Conservation (phyloP, 208 protist genomes). For the Balamuthia mandrillaris region DNA sequence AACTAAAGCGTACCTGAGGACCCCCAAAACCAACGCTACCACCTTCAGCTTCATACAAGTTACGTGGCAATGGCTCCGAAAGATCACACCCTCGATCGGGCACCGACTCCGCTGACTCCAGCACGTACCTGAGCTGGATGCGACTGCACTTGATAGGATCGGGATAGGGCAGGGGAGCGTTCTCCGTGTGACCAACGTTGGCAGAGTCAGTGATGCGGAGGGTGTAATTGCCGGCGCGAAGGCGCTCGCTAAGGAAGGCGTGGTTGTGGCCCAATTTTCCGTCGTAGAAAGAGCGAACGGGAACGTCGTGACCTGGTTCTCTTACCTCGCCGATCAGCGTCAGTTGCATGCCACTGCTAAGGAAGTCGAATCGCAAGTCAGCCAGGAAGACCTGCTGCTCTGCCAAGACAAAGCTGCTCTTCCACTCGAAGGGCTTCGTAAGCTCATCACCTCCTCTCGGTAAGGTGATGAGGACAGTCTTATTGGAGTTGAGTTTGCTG, state of each 20-base stretch:
- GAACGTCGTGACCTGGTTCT: too few relatives aligned
- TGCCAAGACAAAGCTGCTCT: too few relatives aligned
- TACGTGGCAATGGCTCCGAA: background rate
- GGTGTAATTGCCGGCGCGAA: background rate
- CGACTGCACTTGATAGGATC: too few relatives aligned
- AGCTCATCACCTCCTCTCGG: too few relatives aligned
- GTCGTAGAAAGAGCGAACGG: background rate
- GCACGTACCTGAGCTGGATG: too few relatives aligned
- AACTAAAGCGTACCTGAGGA: background rate
- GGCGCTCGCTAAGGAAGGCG: slow-evolving; percentile 6
- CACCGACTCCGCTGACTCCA: too few relatives aligned
- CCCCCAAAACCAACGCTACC: slow-evolving; percentile 36
- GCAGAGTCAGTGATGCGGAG: background rate
- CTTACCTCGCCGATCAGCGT: too few relatives aligned
- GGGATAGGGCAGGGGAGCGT: background rate
- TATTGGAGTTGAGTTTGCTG: too few relatives aligned
- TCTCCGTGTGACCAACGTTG: background rate
- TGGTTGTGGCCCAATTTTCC: slow-evolving; percentile 13
- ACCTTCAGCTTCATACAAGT: background rate
- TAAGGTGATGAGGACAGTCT: too few relatives aligned
- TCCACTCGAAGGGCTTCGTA: too few relatives aligned
- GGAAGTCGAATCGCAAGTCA: slow-evolving; percentile 10
- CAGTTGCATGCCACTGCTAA: background rate
- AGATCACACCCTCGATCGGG: too few relatives aligned
- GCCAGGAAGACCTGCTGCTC: slow-evolving; percentile 9